These are phyloP conservation scores for Xylaria sp. DNA, from an alignment of 2,329 filamentous ascomycete genomes.

Conservation along the genomic window DNA sequence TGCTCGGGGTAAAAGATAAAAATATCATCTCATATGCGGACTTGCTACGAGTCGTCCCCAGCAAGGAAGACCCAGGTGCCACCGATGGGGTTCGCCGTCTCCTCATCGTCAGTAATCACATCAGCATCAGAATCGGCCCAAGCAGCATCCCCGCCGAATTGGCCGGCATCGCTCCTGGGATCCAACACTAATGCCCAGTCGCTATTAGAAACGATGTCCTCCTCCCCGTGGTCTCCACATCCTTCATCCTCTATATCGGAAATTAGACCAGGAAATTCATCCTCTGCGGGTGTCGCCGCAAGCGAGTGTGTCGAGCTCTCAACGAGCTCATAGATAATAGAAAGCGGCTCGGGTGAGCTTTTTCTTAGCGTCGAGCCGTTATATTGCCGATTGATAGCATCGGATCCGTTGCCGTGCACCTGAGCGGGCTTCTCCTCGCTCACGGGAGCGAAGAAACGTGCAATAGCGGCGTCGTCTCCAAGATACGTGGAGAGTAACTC, in stretches of 20 bases:
- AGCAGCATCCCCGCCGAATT: not conserved
- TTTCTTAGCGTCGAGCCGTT: not conserved
- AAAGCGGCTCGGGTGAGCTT: slow-evolving; percentile 17
- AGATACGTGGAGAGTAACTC: slow-evolving; percentile 29
- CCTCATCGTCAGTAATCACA: slow-evolving; percentile 10
- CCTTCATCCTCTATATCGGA: slow-evolving; percentile 27
- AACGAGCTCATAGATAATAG: slow-evolving; percentile 32
- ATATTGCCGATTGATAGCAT: slow-evolving; percentile 2
- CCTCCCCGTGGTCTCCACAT: slow-evolving; percentile 15
- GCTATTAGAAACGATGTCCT: not conserved
- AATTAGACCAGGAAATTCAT: slow-evolving; percentile 28
- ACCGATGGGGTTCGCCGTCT: slow-evolving; percentile 21
- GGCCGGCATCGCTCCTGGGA: not conserved
- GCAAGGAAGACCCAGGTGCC: slow-evolving; percentile 37
- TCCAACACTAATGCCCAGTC: slow-evolving; percentile 32
- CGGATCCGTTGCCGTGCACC: not conserved
- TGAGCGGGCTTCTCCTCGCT: slow-evolving; percentile 1
- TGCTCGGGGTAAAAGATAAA: slow-evolving; percentile 25
- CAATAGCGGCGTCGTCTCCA: slow-evolving; percentile 18
- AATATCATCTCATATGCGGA: slow-evolving; percentile 31
- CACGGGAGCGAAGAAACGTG: slow-evolving; percentile 23
- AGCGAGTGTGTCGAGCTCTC: slow-evolving; percentile 29
- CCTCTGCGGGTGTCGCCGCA: slow-evolving; percentile 9
- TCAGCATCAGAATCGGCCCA: not conserved
- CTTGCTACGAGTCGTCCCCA: slow-evolving; percentile 40